Percentiles rank a stretch among this genome's conserved stretches.
phyloP scores from a whole-genome alignment of 2,329 filamentous ascomycete species.

The Fusarium falciforme region DNA sequence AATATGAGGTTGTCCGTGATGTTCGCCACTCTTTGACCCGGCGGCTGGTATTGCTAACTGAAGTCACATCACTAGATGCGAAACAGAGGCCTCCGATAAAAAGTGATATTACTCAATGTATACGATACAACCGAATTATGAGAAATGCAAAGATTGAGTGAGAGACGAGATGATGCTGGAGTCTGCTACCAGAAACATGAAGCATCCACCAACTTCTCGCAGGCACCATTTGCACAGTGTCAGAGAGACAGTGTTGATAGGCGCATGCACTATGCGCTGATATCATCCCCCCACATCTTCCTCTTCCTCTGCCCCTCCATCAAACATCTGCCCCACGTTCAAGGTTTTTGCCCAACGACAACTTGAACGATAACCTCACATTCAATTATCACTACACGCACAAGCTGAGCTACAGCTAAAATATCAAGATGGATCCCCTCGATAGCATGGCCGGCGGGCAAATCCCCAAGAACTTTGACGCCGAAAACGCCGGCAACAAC shows the following conservation, averaged over 20 bases:
- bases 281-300: constrained; percentile 41
- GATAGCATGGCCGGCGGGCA: constrained; percentile 51
- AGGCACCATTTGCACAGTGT: constrained; percentile 27
- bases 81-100: neutral
- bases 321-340: constrained; percentile 44
- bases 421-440: constrained; percentile 51
- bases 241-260: constrained; percentile 2
- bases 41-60: neutral
- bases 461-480: constrained; percentile 68
- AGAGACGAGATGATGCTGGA: neutral
- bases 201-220: constrained; percentile 31
- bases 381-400: neutral
- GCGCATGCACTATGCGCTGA: constrained; percentile 45
- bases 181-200: neutral
- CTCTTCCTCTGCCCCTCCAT: constrained; percentile 44
- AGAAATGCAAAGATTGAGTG: too few species aligned
- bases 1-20: neutral
- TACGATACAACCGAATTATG: neutral
- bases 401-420: neutral
- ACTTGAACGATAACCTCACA: constrained; percentile 13
- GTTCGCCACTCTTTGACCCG: neutral
- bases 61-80: neutral
- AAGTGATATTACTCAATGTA: neutral
- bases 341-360: constrained; percentile 42
- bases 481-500: constrained; percentile 66